Conservation (phyloP, 495 filamentous ascomycete genomes). For the Aspergillus saccharolyticus region DNA sequence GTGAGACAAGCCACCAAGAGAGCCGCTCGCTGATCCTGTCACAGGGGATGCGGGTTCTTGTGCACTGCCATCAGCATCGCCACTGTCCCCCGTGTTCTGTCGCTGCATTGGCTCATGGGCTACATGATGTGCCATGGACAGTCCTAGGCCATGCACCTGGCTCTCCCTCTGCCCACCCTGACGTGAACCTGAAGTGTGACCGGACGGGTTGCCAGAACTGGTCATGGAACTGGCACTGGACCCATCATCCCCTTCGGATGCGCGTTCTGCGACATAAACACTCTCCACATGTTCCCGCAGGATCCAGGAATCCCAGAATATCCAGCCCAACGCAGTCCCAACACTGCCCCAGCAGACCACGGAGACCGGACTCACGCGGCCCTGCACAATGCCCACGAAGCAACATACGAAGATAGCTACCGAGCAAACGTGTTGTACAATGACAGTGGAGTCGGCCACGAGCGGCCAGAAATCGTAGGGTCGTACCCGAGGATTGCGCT, state of each 20-base stretch:
- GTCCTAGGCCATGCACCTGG: constrained; percentile 44
- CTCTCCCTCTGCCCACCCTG: constrained; percentile 25
- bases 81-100: constrained; percentile 17
- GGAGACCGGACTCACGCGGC: constrained; percentile 77
- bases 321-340: constrained; percentile 82
- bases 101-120: constrained; percentile 1
- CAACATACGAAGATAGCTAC: constrained; percentile 92
- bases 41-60: constrained; percentile 15
- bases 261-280: constrained; percentile 25
- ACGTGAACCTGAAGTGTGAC: constrained; percentile 15
- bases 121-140: constrained; percentile 36
- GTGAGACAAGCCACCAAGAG: constrained; percentile 9
- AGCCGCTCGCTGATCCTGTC: constrained; percentile 8
- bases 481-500: constrained; percentile 88
- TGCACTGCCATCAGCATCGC: constrained; percentile 14
- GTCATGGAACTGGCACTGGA: constrained; percentile 44
- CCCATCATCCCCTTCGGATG: constrained; percentile 40
- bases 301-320: constrained; percentile 86
- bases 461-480: constrained; percentile 98
- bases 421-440: constrained; percentile 92
- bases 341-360: constrained; percentile 80
- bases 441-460: constrained; percentile 90
- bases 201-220: constrained; percentile 32
- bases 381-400: constrained; percentile 84
- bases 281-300: constrained; percentile 52